Evolutionary conservation across 805 yeast genomes (phyloP), one percentile per base, ranked within the genome.

Genomic region (Clavispora asparagi): DNA sequence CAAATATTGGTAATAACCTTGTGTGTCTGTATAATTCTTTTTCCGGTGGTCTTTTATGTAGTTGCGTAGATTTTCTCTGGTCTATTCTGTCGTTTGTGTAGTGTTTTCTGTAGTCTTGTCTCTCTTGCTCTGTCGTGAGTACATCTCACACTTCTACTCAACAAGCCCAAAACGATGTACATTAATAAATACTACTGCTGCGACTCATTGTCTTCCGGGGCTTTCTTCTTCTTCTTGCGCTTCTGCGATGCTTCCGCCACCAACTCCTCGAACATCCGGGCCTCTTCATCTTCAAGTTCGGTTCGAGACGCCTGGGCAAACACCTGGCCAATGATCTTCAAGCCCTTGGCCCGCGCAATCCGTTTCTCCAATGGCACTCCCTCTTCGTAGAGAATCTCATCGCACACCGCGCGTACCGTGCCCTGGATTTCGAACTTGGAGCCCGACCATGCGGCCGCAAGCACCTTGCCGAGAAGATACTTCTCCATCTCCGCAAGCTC

Each of bases 401-500:
- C 85, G 65, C 92, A 85, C 11, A 86, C 94, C 11, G 74, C 79
- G 53, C 87, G 77, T 44, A 85, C 72, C 0, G 89, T 85, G 12
- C 84, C 74, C 61, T 82, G 85, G 44, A 87, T 86, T 62, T 87
- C 95, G 59, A 81, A 85, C 58, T 78, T 83, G 11, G 91, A 82
- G 0, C 92, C 89, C 11, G 81, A 81, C 95, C 95, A 87, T 8
- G 94, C 94, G 2, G 91, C 92, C 8, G 87, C 84, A 31, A 87
- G 67, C 16, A 86, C 87, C 62, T 86, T 87, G 17, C 92, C 94
- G 74, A 85, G 82, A 53, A 87, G 66, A 29, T 82, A 72, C 60
- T 85, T 82, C 58, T 86, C 92, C 71, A 82, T 76, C 49, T 83
- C 85, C 2, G 87, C 88, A 23, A 82, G 50, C 45, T 82, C 85